A percentile compares a stretch with the other conserved stretches of the same genome.
Evolutionary conservation across 106 monocot species (phyloP).

Genomic region (Ottelia alismoides): DNA sequence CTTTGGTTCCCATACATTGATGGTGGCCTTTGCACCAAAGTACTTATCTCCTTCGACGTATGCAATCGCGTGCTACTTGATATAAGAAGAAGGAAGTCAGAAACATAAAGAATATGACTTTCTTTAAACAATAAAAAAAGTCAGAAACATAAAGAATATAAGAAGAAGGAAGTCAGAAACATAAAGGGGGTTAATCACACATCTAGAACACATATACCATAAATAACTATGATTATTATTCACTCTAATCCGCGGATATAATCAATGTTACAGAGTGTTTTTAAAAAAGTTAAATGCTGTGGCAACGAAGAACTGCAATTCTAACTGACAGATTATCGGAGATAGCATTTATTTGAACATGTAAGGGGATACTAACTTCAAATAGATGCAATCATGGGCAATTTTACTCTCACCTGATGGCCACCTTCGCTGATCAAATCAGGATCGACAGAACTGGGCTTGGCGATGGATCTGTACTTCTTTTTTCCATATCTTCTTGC

Average conservation of each 20-base stretch:
- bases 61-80: conserved; percentile 80
- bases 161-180: conserved; percentile 1
- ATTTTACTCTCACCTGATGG: conserved; percentile 45
- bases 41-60: conserved; percentile 92
- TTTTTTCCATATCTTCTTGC: conserved; percentile 68
- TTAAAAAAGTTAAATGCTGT: no score
- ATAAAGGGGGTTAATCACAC: background rate
- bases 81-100: conserved; percentile 15
- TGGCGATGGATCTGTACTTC: conserved; percentile 35
- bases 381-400: background rate
- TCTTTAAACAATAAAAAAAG: background rate
- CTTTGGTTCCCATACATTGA: conserved; percentile 91
- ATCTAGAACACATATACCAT: no score
- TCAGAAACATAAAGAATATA: conserved; percentile 1
- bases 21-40: conserved; percentile 91
- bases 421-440: conserved; percentile 62
- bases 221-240: no score
- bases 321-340: no score
- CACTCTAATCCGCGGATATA: no score
- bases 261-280: no score
- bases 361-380: no score
- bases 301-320: no score
- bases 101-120: conserved; percentile 3
- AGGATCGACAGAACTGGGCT: conserved; percentile 44
- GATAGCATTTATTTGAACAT: no score